These are phyloP conservation scores for Hydrangea macrophylla DNA, from an alignment of 148 eudicot species.

Conservation along the genomic window DNA sequence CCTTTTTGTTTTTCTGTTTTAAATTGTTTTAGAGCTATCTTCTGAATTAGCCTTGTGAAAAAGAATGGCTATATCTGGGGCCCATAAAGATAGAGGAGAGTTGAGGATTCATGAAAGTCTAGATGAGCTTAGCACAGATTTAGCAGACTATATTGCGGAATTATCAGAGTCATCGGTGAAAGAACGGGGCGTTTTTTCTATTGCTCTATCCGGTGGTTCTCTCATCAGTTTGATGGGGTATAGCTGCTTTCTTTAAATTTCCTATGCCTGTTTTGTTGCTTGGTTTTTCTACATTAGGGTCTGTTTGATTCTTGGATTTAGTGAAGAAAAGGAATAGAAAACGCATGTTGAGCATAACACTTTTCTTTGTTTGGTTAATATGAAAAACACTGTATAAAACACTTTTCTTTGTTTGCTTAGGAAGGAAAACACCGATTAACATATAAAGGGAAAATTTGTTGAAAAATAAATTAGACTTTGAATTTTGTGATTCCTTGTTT, in stretches of 20 bases:
- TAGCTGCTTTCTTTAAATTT: conserved; percentile 11
- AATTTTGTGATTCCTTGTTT: too few relatives aligned
- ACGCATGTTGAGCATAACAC: too few relatives aligned
- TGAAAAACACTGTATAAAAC: too few relatives aligned
- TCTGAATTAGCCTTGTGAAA: conserved; percentile 20
- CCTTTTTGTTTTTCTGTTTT: neutral
- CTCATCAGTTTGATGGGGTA: conserved; percentile 77
- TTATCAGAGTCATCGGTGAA: conserved; percentile 76
- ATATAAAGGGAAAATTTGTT: too few relatives aligned
- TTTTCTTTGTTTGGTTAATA: too few relatives aligned
- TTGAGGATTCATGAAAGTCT: conserved; percentile 70
- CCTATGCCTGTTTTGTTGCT: neutral
- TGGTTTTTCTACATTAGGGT: too few relatives aligned
- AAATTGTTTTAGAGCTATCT: conserved; percentile 6
- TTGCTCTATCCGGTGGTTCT: conserved; percentile 94
- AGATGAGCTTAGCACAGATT: conserved; percentile 74
- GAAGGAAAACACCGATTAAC: too few relatives aligned
- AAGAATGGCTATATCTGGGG: conserved; percentile 60
- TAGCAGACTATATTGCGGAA: conserved; percentile 84
- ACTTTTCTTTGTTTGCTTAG: too few relatives aligned
- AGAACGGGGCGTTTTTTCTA: conserved; percentile 73
- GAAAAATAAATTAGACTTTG: too few relatives aligned
- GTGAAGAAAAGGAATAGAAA: too few relatives aligned
- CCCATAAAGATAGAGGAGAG: conserved; percentile 63
- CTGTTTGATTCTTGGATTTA: too few relatives aligned